Conservation (phyloP, 2,329 filamentous ascomycete genomes). For the Paecilomyces sp. region DNA sequence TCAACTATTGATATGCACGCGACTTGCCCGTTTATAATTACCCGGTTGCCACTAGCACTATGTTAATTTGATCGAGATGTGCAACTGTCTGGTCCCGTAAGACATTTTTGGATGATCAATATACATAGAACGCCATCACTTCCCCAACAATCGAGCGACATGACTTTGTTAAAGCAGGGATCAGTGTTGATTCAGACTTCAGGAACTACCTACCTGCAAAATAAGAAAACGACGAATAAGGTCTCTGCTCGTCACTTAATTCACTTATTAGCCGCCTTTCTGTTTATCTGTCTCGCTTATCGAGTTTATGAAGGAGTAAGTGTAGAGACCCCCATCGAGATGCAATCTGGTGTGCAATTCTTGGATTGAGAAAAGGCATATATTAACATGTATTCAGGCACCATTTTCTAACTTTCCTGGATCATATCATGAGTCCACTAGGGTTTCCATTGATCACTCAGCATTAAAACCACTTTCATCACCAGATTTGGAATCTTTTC, state of each 20-base stretch:
- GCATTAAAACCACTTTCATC: not conserved
- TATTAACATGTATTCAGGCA: not conserved
- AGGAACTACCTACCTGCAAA: not conserved
- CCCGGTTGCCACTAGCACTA: not conserved
- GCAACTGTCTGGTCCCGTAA: not conserved
- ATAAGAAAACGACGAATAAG: not conserved
- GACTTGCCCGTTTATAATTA: not conserved
- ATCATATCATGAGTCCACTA: not conserved
- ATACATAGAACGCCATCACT: not conserved
- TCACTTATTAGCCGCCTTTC: not conserved
- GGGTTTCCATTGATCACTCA: not conserved
- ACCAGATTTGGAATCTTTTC: conserved; percentile 16
- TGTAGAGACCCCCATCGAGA: not conserved
- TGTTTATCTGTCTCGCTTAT: not conserved
- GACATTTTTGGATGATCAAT: no score
- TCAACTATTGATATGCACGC: not conserved
- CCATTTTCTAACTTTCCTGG: not conserved
- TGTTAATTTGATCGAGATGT: not conserved
- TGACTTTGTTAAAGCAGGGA: not conserved
- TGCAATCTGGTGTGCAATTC: no score
- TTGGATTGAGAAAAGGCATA: no score
- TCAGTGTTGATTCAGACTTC: not conserved
- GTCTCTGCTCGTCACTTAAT: not conserved
- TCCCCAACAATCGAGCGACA: not conserved
- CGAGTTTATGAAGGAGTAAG: not conserved